Percentiles rank a stretch among this genome's conserved stretches.
phyloP scores from a whole-genome alignment of 2,329 filamentous ascomycete genomes.

The Epichloe glyceriae region DNA sequence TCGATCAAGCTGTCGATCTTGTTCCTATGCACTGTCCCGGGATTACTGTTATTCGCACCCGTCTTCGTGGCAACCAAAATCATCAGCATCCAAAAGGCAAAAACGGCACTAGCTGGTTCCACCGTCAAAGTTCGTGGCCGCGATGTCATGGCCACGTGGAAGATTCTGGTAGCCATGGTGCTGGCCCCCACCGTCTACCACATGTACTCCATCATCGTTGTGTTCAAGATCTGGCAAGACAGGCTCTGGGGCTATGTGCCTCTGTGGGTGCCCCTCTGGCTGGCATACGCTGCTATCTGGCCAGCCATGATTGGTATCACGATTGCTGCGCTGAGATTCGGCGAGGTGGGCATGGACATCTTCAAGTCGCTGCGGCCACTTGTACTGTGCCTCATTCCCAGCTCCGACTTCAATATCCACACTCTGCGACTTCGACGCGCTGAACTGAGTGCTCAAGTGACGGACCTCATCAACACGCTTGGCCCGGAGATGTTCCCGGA shows the following conservation, averaged over 20 bases:
- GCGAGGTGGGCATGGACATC: conserved; percentile 98
- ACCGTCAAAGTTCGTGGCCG: conserved; percentile 79
- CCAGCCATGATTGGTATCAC: conserved; percentile 78
- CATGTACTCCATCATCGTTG: conserved; percentile 62
- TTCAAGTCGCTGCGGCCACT: conserved; percentile 86
- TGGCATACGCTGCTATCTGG: conserved; percentile 61
- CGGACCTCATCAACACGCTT: conserved; percentile 84
- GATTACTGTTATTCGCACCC: conserved; percentile 74
- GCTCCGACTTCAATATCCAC: conserved; percentile 70
- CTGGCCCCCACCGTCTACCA: conserved; percentile 74
- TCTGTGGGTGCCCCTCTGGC: conserved; percentile 65
- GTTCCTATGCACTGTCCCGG: conserved; percentile 70
- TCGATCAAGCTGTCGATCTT: conserved; percentile 65
- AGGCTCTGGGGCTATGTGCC: conserved; percentile 74
- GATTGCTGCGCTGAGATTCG: conserved; percentile 85
- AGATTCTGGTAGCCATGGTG: conserved; percentile 75
- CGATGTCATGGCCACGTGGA: conserved; percentile 91
- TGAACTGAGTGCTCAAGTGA: conserved; percentile 69
- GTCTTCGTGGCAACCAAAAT: conserved; percentile 76
- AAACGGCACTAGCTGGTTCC: conserved; percentile 70
- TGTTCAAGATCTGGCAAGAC: conserved; percentile 68
- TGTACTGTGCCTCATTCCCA: conserved; percentile 71
- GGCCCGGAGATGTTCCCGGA: conserved; percentile 97
- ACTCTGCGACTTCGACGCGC: conserved; percentile 61
- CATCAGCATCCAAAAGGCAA: conserved; percentile 71